Evolutionary conservation across 176 grass and related monocot species (phyloP).

Genomic region (Lolium perenne): DNA sequence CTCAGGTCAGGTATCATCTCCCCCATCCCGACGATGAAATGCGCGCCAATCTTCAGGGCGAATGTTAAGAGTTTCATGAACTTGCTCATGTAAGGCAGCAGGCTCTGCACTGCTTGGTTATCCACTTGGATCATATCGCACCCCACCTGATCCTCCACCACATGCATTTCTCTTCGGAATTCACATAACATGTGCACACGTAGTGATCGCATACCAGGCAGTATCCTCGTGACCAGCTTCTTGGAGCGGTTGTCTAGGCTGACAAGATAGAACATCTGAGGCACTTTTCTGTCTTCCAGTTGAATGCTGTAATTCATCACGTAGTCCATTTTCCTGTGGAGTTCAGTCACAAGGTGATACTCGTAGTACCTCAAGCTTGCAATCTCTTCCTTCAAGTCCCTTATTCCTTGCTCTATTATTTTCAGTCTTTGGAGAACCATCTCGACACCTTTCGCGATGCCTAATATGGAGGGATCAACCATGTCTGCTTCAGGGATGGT

Average conservation of each 20-base stretch:
- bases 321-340: conserved; percentile 85
- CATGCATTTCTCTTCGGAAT: conserved; percentile 86
- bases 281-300: conserved; percentile 82
- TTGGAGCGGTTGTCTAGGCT: conserved; percentile 58
- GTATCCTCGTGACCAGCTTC: conserved; percentile 72
- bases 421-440: conserved; percentile 88
- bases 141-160: conserved; percentile 84
- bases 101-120: conserved; percentile 64
- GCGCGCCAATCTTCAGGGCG: conserved; percentile 82
- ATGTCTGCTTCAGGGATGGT: conserved; percentile 42
- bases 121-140: conserved; percentile 87
- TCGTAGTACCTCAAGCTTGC: conserved; percentile 86
- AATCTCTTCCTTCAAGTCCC: conserved; percentile 86
- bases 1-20: conserved; percentile 95
- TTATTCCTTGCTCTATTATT: conserved; percentile 85
- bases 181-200: conserved; percentile 86
- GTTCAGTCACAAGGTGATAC: conserved; percentile 73
- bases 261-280: conserved; percentile 90
- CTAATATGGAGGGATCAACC: conserved; percentile 75
- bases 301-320: conserved; percentile 78
- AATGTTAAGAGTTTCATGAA: conserved; percentile 95
- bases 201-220: conserved; percentile 75
- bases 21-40: conserved; percentile 85
- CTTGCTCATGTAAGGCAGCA: conserved; percentile 79
- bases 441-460: conserved; percentile 91